Conservation (phyloP, 2,329 filamentous ascomycete genomes). For the Botryotinia convoluta region DNA sequence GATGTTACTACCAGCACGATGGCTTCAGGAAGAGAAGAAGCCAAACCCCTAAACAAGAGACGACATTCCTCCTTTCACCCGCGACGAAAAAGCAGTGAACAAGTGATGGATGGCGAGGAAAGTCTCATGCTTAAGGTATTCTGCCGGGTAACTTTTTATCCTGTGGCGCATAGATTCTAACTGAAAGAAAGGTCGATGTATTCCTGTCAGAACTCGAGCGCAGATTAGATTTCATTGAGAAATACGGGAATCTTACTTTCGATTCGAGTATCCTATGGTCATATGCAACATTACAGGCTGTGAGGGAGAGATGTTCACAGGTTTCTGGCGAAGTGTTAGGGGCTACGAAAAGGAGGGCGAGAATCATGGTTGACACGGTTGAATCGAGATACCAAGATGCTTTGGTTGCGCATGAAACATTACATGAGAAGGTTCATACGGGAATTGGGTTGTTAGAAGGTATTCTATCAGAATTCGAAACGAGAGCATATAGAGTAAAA, state of each 20-base stretch:
- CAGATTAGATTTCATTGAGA: constrained; percentile 83
- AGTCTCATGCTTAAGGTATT: constrained; percentile 56
- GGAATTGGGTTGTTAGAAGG: constrained; percentile 83
- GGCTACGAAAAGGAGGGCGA: constrained; percentile 76
- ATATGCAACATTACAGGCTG: constrained; percentile 80
- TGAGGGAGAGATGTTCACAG: constrained; percentile 82
- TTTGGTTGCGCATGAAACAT: constrained; percentile 75
- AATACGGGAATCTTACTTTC: constrained; percentile 77
- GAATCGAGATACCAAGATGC: constrained; percentile 86
- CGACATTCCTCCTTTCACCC: constrained; percentile 58
- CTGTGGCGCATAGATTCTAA: constrained; percentile 16
- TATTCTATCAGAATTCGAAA: constrained; percentile 83
- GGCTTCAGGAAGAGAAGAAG: constrained; percentile 27
- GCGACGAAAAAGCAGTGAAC: constrained; percentile 54
- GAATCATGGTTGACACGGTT: constrained; percentile 88
- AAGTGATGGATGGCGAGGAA: constrained; percentile 62
- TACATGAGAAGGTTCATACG: constrained; percentile 88
- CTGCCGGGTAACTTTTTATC: background rate
- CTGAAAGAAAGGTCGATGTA: constrained; percentile 59
- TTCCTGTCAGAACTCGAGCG: constrained; percentile 85
- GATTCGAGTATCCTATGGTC: constrained; percentile 82
- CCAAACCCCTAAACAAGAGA: constrained; percentile 34
- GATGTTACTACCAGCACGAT: constrained; percentile 26
- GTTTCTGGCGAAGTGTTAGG: constrained; percentile 89
- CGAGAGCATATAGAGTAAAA: constrained; percentile 73